Evolutionary conservation across 139 green algal genomes (phyloP).

Genomic region (Dunaliella primolecta): DNA sequence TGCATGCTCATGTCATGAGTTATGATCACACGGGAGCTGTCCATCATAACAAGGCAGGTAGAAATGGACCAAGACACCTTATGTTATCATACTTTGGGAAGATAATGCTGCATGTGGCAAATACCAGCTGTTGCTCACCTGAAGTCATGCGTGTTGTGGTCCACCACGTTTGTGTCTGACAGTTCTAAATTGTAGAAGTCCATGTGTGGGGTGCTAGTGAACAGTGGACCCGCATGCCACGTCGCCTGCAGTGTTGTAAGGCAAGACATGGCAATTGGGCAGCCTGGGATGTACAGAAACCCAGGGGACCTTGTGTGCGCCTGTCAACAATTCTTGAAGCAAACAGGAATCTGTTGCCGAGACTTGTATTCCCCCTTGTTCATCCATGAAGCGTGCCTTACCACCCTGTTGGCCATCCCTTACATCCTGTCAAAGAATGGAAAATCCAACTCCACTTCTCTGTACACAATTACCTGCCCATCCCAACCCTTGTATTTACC

Average conservation of each 20-base stretch:
- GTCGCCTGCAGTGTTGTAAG: slow-evolving; percentile 13
- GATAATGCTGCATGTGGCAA: not conserved
- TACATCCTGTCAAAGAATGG: too few species aligned
- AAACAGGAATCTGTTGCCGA: too few species aligned
- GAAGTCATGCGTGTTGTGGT: slow-evolving; percentile 90
- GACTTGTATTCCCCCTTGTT: too few species aligned
- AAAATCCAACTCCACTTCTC: too few species aligned
- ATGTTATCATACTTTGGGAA: not conserved
- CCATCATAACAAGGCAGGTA: not conserved
- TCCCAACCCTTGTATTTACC: too few species aligned
- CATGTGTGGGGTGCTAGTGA: slow-evolving; percentile 58
- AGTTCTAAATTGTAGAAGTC: slow-evolving; percentile 98
- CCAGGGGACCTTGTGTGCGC: too few species aligned
- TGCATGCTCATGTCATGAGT: not conserved
- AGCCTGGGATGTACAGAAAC: too few species aligned
- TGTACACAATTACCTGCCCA: too few species aligned
- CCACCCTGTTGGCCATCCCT: too few species aligned
- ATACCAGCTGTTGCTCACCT: not conserved
- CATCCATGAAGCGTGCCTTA: too few species aligned
- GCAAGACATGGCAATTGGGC: not conserved
- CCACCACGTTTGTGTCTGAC: slow-evolving; percentile 86
- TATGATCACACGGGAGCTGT: not conserved
- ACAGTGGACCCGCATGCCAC: slow-evolving; percentile 47
- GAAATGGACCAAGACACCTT: not conserved
- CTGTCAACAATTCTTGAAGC: too few species aligned